A percentile compares a stretch with the other conserved stretches of the same genome.
These are phyloP conservation scores for Speleostelium caveatum DNA, from an alignment of 78 protist species.

Conservation along the genomic window DNA sequence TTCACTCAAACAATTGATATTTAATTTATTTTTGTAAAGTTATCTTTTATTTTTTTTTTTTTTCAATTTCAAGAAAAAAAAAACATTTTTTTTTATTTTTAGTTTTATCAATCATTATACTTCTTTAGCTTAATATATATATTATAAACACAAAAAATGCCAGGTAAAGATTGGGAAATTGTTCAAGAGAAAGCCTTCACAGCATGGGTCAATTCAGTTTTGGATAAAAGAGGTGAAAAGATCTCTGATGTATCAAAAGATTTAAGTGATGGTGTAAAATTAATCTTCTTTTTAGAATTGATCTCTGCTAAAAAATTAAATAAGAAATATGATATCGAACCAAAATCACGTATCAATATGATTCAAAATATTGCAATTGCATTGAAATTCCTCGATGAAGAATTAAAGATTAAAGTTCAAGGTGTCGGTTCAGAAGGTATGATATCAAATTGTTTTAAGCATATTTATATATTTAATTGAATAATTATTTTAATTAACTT, in stretches of 20 bases:
- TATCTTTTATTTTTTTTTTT: background rate
- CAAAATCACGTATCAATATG: constrained; percentile 54
- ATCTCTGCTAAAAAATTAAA: constrained; percentile 46
- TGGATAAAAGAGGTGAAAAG: constrained; percentile 63
- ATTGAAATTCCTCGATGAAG: constrained; percentile 57
- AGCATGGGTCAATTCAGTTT: constrained; percentile 74
- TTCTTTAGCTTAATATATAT: background rate
- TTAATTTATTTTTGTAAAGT: background rate
- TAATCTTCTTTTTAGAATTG: constrained; percentile 57
- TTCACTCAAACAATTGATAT: background rate
- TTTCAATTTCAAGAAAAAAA: background rate
- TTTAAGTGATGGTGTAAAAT: constrained; percentile 63
- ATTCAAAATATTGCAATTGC: constrained; percentile 70
- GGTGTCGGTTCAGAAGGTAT: constrained; percentile 84
- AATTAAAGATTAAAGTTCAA: constrained; percentile 71
- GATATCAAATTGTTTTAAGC: background rate
- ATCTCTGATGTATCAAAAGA: constrained; percentile 52
- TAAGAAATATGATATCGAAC: constrained; percentile 58
- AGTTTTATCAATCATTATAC: too few species aligned
- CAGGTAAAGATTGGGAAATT: constrained; percentile 78
- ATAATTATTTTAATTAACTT: background rate
- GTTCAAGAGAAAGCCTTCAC: constrained; percentile 80
- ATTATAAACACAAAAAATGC: background rate
- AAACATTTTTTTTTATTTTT: too few species aligned
- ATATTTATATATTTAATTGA: background rate